Conservation (phyloP, 495 filamentous ascomycete species). For the Aspergillus sparsus region DNA sequence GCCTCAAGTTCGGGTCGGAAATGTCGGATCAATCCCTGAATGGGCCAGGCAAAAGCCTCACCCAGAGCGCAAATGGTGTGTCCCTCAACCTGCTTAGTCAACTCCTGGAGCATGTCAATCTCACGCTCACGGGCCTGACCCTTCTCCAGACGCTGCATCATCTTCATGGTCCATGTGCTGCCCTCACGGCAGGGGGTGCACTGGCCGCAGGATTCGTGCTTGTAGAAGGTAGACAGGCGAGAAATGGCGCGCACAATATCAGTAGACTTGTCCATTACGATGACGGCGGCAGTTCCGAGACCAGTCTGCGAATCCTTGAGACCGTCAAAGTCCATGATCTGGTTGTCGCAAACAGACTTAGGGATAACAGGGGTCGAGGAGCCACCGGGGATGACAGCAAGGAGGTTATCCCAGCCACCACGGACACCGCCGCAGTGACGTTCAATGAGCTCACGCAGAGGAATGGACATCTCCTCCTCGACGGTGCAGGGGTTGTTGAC, state of each 20-base stretch:
- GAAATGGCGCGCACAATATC: constrained; percentile 94
- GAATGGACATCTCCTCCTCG: constrained; percentile 98
- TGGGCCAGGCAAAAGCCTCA: constrained; percentile 97
- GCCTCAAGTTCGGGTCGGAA: constrained; percentile 95
- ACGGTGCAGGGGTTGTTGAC: constrained; percentile 98
- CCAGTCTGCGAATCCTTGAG: constrained; percentile 96
- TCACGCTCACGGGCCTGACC: constrained; percentile 84
- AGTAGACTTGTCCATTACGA: constrained; percentile 97
- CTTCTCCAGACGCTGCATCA: constrained; percentile 94
- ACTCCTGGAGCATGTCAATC: constrained; percentile 99
- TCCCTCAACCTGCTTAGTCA: constrained; percentile 98
- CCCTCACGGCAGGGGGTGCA: constrained; percentile 98
- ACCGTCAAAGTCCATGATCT: constrained; percentile 98
- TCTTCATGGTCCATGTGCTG: constrained; percentile 96
- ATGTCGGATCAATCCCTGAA: constrained; percentile 96
- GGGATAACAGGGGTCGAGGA: constrained; percentile 95
- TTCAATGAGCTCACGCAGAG: constrained; percentile 91
- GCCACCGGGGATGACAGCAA: constrained; percentile 92
- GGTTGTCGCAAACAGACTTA: constrained; percentile 81
- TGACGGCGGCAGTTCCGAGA: constrained; percentile 96
- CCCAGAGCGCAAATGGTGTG: constrained; percentile 98
- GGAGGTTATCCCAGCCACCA: constrained; percentile 96
- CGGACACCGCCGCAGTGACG: constrained; percentile 95
- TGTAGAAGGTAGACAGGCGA: constrained; percentile 92
- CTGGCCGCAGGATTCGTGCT: constrained; percentile 96